Base-by-base conservation (phyloP, 2,329 filamentous ascomycete genomes). In the Colletotrichum viniferum region DNA sequence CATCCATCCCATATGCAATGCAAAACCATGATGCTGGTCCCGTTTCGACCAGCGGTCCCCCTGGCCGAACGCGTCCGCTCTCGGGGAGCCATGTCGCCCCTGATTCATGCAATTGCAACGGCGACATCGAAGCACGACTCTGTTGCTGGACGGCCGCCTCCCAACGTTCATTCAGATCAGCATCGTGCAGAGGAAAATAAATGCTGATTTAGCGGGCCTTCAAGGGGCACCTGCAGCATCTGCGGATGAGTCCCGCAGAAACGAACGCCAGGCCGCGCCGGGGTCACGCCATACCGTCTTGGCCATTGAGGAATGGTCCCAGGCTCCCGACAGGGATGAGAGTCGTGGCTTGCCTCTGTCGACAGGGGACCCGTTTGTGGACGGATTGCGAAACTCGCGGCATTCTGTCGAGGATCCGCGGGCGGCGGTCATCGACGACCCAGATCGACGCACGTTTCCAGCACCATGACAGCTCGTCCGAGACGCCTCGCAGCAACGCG, bases 61-160 rank as follows among this genome's bases (percentile, higher is more conserved):
- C 69, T 73, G 32, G 62, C 63, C 56, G 56, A 75, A 73, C 63
- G 38, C 55, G 69, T 72, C 55, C 55, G 68, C 38, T 43, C 30
- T 43, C 48, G 60, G 43, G 52, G 52, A 66, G 55, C 36, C 48
- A 65, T 67, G 52, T 38, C 38, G 21, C 55, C 69, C 63, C 73
- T 75, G 69, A 75, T 75, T 75, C 73, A 75, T 75, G 73, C 69
- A 56, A 68, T 24, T 73, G 56, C 62, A 60, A 75, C 69, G 69
- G 26, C 38, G 43, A 32, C 62, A 36, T 26, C 34, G 28, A 52
- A 60, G 26, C 69, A 68, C 56, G 55, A 72, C 68, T 74, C 52
- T 21, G 62, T 28, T 36, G 55, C 69, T 24, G 28, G 34, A 36
- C 16, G 26, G 9, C 9, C 61, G 26, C 58, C 28, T 64, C 66